phyloP scores from a whole-genome alignment of 495 filamentous ascomycete species.

The Neurospora cerealis region DNA sequence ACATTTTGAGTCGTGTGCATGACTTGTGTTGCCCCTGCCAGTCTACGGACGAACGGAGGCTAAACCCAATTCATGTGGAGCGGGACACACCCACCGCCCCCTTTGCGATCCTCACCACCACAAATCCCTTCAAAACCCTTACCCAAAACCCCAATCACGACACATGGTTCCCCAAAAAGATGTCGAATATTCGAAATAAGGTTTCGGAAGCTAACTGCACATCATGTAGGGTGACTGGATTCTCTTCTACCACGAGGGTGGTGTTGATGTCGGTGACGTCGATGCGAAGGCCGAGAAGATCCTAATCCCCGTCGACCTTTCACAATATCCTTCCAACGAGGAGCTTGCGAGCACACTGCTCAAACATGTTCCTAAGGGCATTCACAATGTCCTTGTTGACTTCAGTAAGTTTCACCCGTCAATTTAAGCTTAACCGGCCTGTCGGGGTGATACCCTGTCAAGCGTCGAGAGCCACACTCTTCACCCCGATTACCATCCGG shows the following conservation, averaged over 20 bases:
- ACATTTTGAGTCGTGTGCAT: constrained; percentile 1
- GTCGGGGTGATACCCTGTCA: neutral
- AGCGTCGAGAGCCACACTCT: neutral
- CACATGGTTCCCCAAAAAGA: neutral
- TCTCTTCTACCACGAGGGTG: constrained; percentile 98
- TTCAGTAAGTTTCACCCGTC: constrained; percentile 53
- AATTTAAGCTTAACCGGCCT: constrained; percentile 10
- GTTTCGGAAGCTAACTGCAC: constrained; percentile 2
- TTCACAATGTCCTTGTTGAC: constrained; percentile 97
- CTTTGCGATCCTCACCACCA: neutral
- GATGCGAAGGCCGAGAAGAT: constrained; percentile 98
- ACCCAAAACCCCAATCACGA: neutral
- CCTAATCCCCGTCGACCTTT: constrained; percentile 89
- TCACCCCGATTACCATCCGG: neutral
- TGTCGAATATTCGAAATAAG: neutral
- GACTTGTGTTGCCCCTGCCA: constrained; percentile 1
- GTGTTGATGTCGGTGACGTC: constrained; percentile 98
- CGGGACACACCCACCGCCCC: neutral
- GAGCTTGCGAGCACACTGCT: constrained; percentile 76
- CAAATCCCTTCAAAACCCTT: neutral
- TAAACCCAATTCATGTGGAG: constrained; percentile 33
- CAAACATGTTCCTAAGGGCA: constrained; percentile 85
- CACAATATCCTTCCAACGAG: constrained; percentile 91
- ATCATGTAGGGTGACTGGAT: constrained; percentile 87
- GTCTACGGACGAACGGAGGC: constrained; percentile 48